Percentiles rank a stretch among this genome's conserved stretches.
Evolutionary conservation across 495 filamentous ascomycete genomes (phyloP).

Genomic region (Halenospora varia): DNA sequence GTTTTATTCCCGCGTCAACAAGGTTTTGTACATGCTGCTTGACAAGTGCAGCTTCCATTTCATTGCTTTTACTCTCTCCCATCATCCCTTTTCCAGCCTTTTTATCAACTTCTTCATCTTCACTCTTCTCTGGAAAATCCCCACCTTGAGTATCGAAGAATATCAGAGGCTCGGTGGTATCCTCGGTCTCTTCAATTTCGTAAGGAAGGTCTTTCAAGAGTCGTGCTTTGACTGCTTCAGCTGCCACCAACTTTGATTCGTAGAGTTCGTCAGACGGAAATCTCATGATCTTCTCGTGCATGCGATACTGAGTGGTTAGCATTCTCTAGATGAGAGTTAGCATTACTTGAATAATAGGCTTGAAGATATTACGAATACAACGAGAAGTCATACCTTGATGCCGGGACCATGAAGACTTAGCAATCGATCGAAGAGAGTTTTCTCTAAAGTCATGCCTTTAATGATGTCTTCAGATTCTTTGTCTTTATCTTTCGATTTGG

Average conservation of each 20-base stretch:
- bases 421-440: conserved; percentile 86
- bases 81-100: conserved; percentile 48
- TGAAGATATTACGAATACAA: neutral
- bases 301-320: conserved; percentile 97
- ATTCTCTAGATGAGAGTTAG: conserved; percentile 40
- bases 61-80: conserved; percentile 90
- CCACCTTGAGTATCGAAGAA: conserved; percentile 97
- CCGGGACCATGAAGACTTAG: conserved; percentile 72
- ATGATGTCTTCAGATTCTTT: conserved; percentile 29
- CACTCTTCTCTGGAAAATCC: conserved; percentile 66
- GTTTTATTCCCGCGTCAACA: conserved; percentile 69
- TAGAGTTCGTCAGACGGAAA: conserved; percentile 92
- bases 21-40: conserved; percentile 67
- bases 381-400: conserved; percentile 59
- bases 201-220: conserved; percentile 78
- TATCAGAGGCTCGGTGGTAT: conserved; percentile 81
- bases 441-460: conserved; percentile 63
- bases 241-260: conserved; percentile 72
- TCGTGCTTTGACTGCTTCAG: conserved; percentile 67
- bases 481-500: conserved; percentile 26
- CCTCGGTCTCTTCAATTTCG: conserved; percentile 74
- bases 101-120: conserved; percentile 42
- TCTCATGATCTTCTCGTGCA: conserved; percentile 93
- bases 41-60: conserved; percentile 82
- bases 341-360: no score